Percentiles rank a stretch among this genome's conserved stretches.
phyloP scores from a whole-genome alignment of 352 stramenopile genomes.

The Phytophthora melonis region DNA sequence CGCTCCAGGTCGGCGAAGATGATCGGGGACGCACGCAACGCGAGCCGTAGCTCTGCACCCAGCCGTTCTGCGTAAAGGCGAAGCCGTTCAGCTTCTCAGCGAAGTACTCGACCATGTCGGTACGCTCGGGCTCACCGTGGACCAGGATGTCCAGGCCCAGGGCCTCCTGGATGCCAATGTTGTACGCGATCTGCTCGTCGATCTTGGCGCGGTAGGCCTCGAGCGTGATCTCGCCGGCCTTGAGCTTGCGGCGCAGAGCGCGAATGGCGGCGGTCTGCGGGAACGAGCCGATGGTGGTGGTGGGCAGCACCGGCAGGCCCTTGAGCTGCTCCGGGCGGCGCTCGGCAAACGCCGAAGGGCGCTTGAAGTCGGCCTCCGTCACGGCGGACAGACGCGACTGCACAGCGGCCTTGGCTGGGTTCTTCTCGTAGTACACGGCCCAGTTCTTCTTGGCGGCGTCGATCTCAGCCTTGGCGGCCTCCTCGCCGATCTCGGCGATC shows the following conservation, averaged over 20 bases:
- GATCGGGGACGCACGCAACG: conserved; percentile 92
- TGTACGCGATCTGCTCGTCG: conserved; percentile 93
- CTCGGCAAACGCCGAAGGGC: conserved; percentile 82
- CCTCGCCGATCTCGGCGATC: conserved; percentile 68
- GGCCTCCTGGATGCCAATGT: conserved; percentile 92
- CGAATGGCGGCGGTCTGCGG: conserved; percentile 93
- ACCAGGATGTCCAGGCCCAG: conserved; percentile 94
- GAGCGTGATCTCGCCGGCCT: conserved; percentile 80
- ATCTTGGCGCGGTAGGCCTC: conserved; percentile 88
- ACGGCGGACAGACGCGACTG: conserved; percentile 68
- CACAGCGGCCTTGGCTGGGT: conserved; percentile 75
- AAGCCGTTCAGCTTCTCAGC: conserved; percentile 94
- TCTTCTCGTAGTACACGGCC: conserved; percentile 85
- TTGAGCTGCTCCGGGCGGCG: conserved; percentile 79
- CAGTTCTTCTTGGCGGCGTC: conserved; percentile 72
- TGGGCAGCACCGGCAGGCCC: conserved; percentile 84
- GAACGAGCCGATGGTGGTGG: conserved; percentile 95
- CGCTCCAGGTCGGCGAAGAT: conserved; percentile 92
- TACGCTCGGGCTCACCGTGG: conserved; percentile 94
- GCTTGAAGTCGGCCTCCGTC: conserved; percentile 80
- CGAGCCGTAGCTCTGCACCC: conserved; percentile 95
- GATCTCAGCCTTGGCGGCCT: conserved; percentile 57
- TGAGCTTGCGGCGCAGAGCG: conserved; percentile 80
- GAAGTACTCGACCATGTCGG: conserved; percentile 97
- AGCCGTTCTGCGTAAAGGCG: conserved; percentile 93